Conservation (phyloP, 208 protist species). For the Endotrypanum monterogeii region DNA sequence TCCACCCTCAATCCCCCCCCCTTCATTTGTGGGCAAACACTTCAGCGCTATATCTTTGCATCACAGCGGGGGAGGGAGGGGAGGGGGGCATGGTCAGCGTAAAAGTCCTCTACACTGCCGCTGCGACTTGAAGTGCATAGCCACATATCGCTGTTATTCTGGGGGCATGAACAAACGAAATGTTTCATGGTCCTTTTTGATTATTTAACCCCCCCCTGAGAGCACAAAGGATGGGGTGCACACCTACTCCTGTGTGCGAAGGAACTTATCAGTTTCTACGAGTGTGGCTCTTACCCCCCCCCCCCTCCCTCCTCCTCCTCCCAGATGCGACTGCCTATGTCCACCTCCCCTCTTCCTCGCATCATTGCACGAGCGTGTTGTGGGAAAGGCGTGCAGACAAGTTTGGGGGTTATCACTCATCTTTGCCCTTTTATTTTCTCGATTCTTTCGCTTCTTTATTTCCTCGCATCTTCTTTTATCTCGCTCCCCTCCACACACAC, state of each 20-base stretch:
- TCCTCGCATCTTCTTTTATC: no score
- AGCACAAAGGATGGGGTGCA: not conserved
- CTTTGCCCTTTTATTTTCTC: no score
- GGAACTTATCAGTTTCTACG: not conserved
- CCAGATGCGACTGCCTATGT: not conserved
- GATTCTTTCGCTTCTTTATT: no score
- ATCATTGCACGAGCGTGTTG: no score
- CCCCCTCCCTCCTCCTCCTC: not conserved
- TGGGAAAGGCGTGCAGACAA: no score
- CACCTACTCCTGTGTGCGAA: not conserved
- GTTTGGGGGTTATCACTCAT: no score
- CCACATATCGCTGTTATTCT: not conserved
- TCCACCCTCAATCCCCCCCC: not conserved
- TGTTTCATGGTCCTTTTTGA: not conserved
- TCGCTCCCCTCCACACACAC: no score
- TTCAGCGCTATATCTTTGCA: not conserved
- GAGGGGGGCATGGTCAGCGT: not conserved
- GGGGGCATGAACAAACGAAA: not conserved
- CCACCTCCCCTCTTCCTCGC: no score
- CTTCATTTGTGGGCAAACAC: not conserved
- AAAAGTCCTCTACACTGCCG: not conserved
- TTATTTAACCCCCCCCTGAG: no score
- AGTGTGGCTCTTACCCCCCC: no score
- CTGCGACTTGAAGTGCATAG: not conserved
- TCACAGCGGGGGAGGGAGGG: no score